These are phyloP conservation scores for Peniophora sp. DNA, from an alignment of 1,284 basidiomycete genomes.

Conservation along the genomic window DNA sequence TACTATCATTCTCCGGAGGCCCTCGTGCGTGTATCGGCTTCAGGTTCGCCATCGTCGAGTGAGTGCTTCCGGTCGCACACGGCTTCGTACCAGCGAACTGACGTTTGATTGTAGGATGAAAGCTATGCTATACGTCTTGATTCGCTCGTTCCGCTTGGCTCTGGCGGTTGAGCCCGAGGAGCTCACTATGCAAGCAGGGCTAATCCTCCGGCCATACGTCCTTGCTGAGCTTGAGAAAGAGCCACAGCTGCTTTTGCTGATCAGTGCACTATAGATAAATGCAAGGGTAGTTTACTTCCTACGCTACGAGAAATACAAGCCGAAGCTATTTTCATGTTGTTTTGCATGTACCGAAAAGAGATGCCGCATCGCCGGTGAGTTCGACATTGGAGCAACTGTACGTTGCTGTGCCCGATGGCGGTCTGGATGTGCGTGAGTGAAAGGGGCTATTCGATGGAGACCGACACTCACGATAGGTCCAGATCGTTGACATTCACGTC, in stretches of 20 bases:
- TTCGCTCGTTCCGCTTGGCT: slow-evolving; percentile 15
- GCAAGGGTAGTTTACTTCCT: no score
- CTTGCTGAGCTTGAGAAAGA: neutral
- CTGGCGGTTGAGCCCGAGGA: slow-evolving; percentile 7
- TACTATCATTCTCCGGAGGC: slow-evolving; percentile 22
- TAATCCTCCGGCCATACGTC: neutral
- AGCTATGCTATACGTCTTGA: slow-evolving; percentile 14
- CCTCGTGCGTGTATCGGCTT: slow-evolving; percentile 36
- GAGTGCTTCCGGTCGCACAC: slow-evolving; percentile 2
- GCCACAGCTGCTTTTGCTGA: neutral
- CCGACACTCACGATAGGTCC: slow-evolving; percentile 22
- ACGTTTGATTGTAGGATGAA: slow-evolving; percentile 14
- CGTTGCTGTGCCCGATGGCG: slow-evolving; percentile 18
- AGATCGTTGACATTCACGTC: slow-evolving; percentile 43
- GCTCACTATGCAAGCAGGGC: neutral
- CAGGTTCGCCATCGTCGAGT: slow-evolving; percentile 34
- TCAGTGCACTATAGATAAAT: neutral
- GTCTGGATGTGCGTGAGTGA: slow-evolving; percentile 13
- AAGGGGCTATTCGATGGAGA: neutral
- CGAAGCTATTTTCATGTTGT: no score
- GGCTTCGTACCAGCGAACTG: neutral
- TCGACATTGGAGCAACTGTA: slow-evolving; percentile 26
- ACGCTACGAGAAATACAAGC: no score
- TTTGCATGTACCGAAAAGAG: slow-evolving; percentile 21
- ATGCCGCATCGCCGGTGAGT: slow-evolving; percentile 21